Base-by-base conservation (phyloP, 495 filamentous ascomycete genomes). In the Neurospora cerealis region DNA sequence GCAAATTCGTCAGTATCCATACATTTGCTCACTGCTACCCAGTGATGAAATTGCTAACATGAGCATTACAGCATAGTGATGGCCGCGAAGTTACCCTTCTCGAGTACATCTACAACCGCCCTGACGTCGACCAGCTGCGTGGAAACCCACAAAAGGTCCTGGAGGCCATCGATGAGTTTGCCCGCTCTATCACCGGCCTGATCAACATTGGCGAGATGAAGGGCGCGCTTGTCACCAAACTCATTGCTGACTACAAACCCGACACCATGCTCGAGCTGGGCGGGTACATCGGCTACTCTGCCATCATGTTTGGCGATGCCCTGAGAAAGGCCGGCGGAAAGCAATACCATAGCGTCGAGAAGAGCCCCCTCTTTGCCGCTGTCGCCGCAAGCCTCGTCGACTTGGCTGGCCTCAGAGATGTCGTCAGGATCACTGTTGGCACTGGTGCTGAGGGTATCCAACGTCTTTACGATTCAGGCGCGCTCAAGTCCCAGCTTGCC, bases 201-300 rank as follows among this genome's bases (percentile, higher is more conserved):
- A 94, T 95, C 90, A 95, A 93, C 72, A 87, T 96, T 39, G 93
- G 93, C 21, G 84, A 88, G 62, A 81, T 87, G 71, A 96, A 96
- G 77, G 92, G 91, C 60, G 84, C 84, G 48, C 87, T 93, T 32
- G 86, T 95, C 21, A 84, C 84, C 1, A 82, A 90, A 38, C 78
- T 93, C 9, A 93, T 96, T 73, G 79, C 81, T 13, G 82, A 91
- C 72, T 77, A 86, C 69, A 91, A 90, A 78, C 93, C 93, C 1
- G 75, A 87, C 46, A 85, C 84, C 6, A 91, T 94, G 85, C 88
- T 96, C 69, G 93, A 96, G 79, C 87, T 95, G 5, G 93, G 93
- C 48, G 91, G 91, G 69, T 96, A 95, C 81, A 84, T 94, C 39
- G 93, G 93, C 60, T 96, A 95, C 83, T 93, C 91, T 0, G 89